phyloP scores from a whole-genome alignment of 164 flowering plant genomes.

The Liriodendron chinense region DNA sequence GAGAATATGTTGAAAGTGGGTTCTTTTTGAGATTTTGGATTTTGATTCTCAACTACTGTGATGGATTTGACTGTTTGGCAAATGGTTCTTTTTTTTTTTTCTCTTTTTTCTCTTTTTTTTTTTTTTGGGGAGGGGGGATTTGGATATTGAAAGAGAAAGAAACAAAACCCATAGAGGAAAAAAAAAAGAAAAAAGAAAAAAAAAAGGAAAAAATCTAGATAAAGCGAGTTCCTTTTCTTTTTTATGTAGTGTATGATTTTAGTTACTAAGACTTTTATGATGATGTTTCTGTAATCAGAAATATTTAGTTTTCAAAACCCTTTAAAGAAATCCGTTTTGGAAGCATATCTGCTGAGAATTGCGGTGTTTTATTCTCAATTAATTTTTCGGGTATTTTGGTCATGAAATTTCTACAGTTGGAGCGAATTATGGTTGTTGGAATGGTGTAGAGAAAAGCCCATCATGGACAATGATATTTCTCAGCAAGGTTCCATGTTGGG shows the following conservation, averaged over 20 bases:
- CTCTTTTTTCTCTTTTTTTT: not conserved
- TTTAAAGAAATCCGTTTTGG: not conserved
- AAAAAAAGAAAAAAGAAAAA: not conserved
- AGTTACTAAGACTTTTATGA: not conserved
- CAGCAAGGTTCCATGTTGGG: constrained; percentile 35
- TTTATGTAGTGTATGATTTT: not conserved
- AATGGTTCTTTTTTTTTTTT: not conserved
- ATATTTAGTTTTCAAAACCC: not conserved
- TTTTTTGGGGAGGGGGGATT: no score
- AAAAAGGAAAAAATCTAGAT: not conserved
- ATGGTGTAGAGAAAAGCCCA: constrained; percentile 17
- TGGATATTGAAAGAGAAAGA: not conserved
- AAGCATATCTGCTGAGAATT: not conserved
- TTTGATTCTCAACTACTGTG: not conserved
- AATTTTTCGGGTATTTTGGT: not conserved
- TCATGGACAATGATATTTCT: constrained; percentile 55
- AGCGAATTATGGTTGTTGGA: not conserved
- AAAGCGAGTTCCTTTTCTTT: not conserved
- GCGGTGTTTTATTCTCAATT: not conserved
- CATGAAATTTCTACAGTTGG: not conserved
- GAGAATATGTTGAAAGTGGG: not conserved
- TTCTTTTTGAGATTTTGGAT: not conserved
- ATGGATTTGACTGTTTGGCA: not conserved
- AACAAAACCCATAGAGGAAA: not conserved
- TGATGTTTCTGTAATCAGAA: not conserved